phyloP scores from a whole-genome alignment of 1,284 basidiomycete species.

The Boletus mariae region DNA sequence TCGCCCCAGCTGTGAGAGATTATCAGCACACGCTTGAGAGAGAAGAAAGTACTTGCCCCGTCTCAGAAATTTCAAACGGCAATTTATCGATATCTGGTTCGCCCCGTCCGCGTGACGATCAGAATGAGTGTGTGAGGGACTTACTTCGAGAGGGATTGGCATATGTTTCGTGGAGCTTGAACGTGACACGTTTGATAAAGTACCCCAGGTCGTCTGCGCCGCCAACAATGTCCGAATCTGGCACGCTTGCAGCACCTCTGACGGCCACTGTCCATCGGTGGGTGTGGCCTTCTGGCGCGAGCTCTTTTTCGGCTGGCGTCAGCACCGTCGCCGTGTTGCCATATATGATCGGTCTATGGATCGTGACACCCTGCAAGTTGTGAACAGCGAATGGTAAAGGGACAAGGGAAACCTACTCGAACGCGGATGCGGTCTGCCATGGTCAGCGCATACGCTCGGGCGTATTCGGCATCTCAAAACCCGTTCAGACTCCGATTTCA shows the following conservation, averaged over 20 bases:
- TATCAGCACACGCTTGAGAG: not conserved
- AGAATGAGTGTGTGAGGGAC: constrained; percentile 24
- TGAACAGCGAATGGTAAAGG: constrained; percentile 5
- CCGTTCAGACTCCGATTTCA: constrained; percentile 31
- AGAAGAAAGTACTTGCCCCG: constrained; percentile 54
- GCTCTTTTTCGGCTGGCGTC: constrained; percentile 70
- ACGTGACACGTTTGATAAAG: constrained; percentile 92
- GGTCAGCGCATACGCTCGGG: constrained; percentile 38
- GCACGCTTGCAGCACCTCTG: constrained; percentile 67
- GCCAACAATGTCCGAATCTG: constrained; percentile 70
- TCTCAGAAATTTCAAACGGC: constrained; percentile 94
- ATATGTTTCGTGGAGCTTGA: constrained; percentile 98
- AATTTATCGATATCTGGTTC: constrained; percentile 85
- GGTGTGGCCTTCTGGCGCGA: constrained; percentile 72
- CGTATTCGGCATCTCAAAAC: constrained; percentile 23
- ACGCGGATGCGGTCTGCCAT: constrained; percentile 70
- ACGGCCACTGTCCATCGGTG: constrained; percentile 97
- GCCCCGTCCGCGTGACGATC: not conserved
- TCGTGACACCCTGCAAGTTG: constrained; percentile 70
- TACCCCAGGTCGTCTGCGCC: constrained; percentile 86
- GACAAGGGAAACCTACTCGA: constrained; percentile 47
- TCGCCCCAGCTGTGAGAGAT: constrained; percentile 83
- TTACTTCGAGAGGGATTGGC: constrained; percentile 84
- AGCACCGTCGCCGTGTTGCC: constrained; percentile 91
- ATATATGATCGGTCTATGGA: constrained; percentile 91